A percentile compares a stretch with the other conserved stretches of the same genome.
These are phyloP conservation scores for Fusarium dlaminii DNA, from an alignment of 2,329 filamentous ascomycete species.

Conservation along the genomic window DNA sequence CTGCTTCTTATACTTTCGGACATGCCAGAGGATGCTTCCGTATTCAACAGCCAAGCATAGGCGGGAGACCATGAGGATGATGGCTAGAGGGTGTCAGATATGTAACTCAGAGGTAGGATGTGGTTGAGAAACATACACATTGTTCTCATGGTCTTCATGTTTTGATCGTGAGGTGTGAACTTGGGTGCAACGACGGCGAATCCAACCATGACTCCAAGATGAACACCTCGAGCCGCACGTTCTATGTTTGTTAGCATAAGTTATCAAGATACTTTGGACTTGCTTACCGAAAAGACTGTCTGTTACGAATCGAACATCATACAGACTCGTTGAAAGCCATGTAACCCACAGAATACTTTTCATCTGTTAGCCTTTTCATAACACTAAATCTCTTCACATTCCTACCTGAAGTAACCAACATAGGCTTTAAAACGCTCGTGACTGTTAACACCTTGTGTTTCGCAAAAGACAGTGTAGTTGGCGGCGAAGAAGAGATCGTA, in stretches of 20 bases:
- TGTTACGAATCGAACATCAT: constrained; percentile 72
- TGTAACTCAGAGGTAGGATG: neutral
- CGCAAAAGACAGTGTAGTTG: constrained; percentile 69
- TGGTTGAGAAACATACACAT: constrained; percentile 48
- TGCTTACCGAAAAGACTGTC: constrained; percentile 67
- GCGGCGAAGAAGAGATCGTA: constrained; percentile 60
- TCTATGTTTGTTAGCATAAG: constrained; percentile 44
- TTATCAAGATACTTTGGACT: fast-evolving
- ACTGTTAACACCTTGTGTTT: constrained; percentile 46
- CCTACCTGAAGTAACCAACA: constrained; percentile 50
- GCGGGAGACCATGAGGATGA: constrained; percentile 63
- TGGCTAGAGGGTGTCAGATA: constrained; percentile 36
- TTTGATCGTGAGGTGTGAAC: constrained; percentile 53
- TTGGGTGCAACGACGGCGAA: constrained; percentile 68
- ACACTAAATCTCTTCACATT: fast-evolving
- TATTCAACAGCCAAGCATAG: constrained; percentile 65
- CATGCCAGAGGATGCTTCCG: constrained; percentile 55
- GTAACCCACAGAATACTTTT: constrained; percentile 71
- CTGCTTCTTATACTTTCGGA: constrained; percentile 52
- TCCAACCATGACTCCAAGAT: constrained; percentile 72
- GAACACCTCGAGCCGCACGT: constrained; percentile 64
- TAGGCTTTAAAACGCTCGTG: constrained; percentile 47
- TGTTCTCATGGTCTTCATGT: constrained; percentile 50
- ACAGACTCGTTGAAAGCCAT: constrained; percentile 72
- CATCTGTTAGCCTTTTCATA: neutral